phyloP scores from a whole-genome alignment of 2,329 filamentous ascomycete species.

The Cryphonectria nitschkei region DNA sequence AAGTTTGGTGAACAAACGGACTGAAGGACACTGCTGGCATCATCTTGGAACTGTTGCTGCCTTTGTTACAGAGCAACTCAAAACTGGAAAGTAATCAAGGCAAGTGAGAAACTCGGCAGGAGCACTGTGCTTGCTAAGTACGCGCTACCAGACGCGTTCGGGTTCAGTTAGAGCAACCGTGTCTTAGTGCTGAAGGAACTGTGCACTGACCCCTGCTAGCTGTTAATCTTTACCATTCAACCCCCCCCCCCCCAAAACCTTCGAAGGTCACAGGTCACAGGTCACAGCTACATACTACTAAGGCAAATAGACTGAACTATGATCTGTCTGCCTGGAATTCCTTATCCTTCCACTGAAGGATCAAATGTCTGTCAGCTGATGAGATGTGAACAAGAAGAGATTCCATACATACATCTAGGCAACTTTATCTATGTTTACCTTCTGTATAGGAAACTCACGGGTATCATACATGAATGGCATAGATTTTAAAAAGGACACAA shows the following conservation, averaged over 20 bases:
- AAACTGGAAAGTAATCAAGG: not conserved
- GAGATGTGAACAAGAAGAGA: not conserved
- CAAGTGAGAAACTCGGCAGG: not conserved
- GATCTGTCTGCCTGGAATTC: not conserved
- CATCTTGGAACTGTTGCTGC: not conserved
- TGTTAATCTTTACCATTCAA: not conserved
- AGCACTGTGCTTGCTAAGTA: not conserved
- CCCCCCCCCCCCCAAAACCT: not conserved
- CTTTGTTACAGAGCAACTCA: not conserved
- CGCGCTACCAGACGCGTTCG: constrained; percentile 10
- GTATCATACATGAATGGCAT: constrained; percentile 42
- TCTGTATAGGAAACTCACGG: constrained; percentile 29
- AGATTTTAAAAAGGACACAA: constrained; percentile 21
- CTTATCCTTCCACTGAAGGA: not conserved
- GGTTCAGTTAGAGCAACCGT: not conserved
- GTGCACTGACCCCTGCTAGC: not conserved
- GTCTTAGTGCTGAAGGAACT: not conserved
- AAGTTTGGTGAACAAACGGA: not conserved
- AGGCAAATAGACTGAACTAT: not conserved
- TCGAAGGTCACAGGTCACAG: not conserved
- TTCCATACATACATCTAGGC: not conserved
- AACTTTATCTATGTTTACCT: not conserved
- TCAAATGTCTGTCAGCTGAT: not conserved
- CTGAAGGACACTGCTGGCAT: not conserved
- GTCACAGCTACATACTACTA: not conserved